These are phyloP conservation scores for Nicotiana sylvestris DNA, from an alignment of 257 asterid species.

Conservation along the genomic window DNA sequence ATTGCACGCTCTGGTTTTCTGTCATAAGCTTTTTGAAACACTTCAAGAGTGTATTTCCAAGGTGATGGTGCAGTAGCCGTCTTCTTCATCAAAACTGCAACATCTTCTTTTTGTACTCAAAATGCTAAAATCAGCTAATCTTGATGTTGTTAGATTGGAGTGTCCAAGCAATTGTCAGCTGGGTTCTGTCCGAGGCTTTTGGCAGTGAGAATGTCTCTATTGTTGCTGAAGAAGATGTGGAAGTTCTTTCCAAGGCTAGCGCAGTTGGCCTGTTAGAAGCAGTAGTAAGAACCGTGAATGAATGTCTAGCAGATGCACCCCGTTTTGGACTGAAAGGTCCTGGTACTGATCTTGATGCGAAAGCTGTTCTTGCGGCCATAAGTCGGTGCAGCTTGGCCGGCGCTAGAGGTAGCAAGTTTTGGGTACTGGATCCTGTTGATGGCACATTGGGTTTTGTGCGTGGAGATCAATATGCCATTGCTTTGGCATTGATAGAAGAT, in stretches of 20 bases:
- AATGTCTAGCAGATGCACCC: slow-evolving; percentile 50
- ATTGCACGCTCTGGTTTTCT: background rate
- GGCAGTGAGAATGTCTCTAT: slow-evolving; percentile 51
- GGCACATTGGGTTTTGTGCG: slow-evolving; percentile 81
- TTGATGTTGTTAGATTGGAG: slow-evolving; percentile 77
- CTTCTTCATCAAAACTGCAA: background rate
- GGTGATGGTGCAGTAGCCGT: background rate
- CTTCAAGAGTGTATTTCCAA: background rate
- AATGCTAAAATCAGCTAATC: slow-evolving; percentile 33
- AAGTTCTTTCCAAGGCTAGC: slow-evolving; percentile 43
- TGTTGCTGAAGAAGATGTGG: slow-evolving; percentile 78
- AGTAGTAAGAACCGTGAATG: slow-evolving; percentile 51
- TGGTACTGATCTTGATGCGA: slow-evolving; percentile 28
- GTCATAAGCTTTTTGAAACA: background rate
- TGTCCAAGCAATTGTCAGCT: slow-evolving; percentile 83
- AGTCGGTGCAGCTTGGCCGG: slow-evolving; percentile 64
- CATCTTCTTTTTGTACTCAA: background rate
- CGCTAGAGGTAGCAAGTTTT: slow-evolving; percentile 54
- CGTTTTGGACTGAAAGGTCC: slow-evolving; percentile 53
- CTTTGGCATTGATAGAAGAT: slow-evolving; percentile 70
- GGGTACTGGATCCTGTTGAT: slow-evolving; percentile 87
- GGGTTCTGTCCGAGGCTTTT: slow-evolving; percentile 56
- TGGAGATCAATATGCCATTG: slow-evolving; percentile 86
- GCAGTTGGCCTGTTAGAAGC: slow-evolving; percentile 40
- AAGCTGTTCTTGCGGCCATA: slow-evolving; percentile 63